Conservation (phyloP, 2,329 filamentous ascomycete species). For the Calonectria honghensis region DNA sequence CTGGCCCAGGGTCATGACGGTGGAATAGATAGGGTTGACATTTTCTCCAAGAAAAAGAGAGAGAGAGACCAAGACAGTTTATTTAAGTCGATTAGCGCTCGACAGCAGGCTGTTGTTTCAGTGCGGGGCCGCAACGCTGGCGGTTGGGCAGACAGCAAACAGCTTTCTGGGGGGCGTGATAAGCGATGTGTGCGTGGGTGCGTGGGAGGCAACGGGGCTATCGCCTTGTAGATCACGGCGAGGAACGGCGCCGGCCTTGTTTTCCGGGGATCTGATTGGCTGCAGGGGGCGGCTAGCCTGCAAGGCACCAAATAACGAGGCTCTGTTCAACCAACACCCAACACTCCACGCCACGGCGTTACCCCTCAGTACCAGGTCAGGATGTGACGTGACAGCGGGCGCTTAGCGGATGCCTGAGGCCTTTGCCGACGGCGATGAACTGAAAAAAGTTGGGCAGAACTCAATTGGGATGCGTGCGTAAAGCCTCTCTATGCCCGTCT, state of each 20-base stretch:
- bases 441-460: not conserved
- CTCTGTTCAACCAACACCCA: constrained; percentile 13
- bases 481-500: constrained; percentile 7
- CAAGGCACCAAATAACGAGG: constrained; percentile 5
- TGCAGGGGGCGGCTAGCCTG: not conserved
- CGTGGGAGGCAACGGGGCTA: not conserved
- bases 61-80: not conserved
- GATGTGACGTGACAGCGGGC: not conserved
- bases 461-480: not conserved
- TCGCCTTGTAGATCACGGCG: not conserved
- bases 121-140: not conserved
- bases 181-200: not conserved
- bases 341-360: not conserved
- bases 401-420: constrained; percentile 5
- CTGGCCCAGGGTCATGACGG: not conserved
- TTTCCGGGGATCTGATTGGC: not conserved
- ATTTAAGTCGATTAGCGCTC: not conserved
- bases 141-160: not conserved
- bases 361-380: not conserved
- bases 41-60: not conserved
- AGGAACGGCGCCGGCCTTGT: not conserved
- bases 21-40: no score
- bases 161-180: not conserved
- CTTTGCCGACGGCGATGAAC: not conserved
- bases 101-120: not conserved